Base-by-base conservation (phyloP, 1,284 basidiomycete genomes). In the Omphalotus olearius region DNA sequence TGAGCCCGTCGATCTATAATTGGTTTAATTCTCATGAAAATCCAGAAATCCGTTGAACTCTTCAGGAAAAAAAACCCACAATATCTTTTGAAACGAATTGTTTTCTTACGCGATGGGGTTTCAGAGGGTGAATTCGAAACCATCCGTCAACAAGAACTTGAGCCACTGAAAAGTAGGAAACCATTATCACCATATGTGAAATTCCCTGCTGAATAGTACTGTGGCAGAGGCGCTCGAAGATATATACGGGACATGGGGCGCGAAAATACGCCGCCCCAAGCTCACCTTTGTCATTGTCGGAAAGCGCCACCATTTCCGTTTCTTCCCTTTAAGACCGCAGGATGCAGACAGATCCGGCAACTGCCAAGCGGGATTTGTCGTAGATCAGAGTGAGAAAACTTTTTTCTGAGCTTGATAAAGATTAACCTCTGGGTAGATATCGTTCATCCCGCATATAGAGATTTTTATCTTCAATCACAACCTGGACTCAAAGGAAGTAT, bases 241-340 rank as follows among this genome's bases (percentile, higher is more conserved):
- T 23, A n/a, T 26, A 23, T 9, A 36, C 42, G n/a, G 17, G 28
- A 10, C n/a, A 36, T 10, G 16, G 36, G 17, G 36, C n/a, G 30
- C 40, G 40, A 26, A 43, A 9, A 7, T n/a, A 40, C 38, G 2
- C 3, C 16, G 38, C 16, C 76, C 86, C 0, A 82, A 79, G 54
- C 84, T 91, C 42, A 91, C 88, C 0, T 69, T 89, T 25, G 77
- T 91, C 47, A 73, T 91, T 14, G 88, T 90, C 20, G 85, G 85
- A 17, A 91, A 89, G 64, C 78, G 85, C 11, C 88, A 89, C 57
- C 86, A 88, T 9, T 46, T 46, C 28, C 46, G 53, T 14, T 51
- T 54, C 36, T 54, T 54, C 41, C 53, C 53, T 14, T 45, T 33
- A 36, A 20, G 11, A 20, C 66, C 68, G 2, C 62, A 62, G 6